A percentile compares a stretch with the other conserved stretches of the same genome.
Conservation (phyloP, 176 grass and related monocot genomes). For the Pontederia paniculata region DNA sequence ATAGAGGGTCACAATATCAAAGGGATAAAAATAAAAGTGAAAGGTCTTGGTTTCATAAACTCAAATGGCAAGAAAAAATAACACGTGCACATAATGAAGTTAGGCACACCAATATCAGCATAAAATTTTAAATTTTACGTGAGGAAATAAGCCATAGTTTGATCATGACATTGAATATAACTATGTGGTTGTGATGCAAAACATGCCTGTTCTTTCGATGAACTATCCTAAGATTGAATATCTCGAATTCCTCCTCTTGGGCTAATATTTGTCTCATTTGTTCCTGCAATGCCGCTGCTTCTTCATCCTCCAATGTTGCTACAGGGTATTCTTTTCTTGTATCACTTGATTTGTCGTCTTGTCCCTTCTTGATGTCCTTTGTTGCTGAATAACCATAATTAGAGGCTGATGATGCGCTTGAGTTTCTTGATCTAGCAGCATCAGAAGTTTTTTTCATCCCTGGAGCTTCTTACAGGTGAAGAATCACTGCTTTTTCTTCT, state of each 20-base stretch:
- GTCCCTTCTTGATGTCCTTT: conserved; percentile 47
- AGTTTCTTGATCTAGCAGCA: conserved; percentile 69
- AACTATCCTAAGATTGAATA: conserved; percentile 93
- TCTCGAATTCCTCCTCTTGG: conserved; percentile 97
- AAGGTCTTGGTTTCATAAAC: neutral
- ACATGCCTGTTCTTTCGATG: conserved; percentile 93
- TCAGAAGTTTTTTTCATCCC: conserved; percentile 64
- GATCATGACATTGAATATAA: neutral
- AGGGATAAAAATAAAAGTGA: neutral
- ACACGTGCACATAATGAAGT: too few species aligned
- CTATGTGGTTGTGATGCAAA: conserved; percentile 5
- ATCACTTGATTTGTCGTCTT: conserved; percentile 50
- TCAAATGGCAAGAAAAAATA: too few species aligned
- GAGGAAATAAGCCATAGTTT: neutral
- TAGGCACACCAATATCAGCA: too few species aligned
- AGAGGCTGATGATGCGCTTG: conserved; percentile 52
- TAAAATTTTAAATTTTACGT: too few species aligned
- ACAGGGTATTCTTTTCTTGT: conserved; percentile 70
- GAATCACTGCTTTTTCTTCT: conserved; percentile 72
- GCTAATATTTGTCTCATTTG: conserved; percentile 90
- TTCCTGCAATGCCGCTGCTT: conserved; percentile 90
- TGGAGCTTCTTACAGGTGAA: conserved; percentile 56
- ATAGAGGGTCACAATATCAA: conserved; percentile 24
- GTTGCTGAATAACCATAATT: conserved; percentile 54
- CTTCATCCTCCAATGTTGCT: conserved; percentile 79